Percentiles rank a stretch among this genome's conserved stretches.
These are phyloP conservation scores for Piper betle DNA, from an alignment of 164 flowering plant species.

Conservation along the genomic window DNA sequence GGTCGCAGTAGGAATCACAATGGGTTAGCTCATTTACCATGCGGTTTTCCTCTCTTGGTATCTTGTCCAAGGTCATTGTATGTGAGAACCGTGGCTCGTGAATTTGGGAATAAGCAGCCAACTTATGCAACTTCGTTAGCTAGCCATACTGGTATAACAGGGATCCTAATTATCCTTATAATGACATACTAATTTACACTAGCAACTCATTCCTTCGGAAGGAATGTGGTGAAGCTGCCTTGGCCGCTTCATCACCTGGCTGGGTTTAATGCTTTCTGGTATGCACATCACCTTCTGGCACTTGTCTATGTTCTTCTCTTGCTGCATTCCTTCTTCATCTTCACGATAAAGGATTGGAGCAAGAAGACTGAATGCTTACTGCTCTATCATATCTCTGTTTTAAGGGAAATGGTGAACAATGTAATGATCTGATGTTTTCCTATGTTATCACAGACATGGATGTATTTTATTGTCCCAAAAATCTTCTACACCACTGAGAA, in stretches of 20 bases:
- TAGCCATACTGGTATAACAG: constrained; percentile 38
- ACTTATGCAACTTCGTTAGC: constrained; percentile 26
- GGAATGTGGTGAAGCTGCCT: constrained; percentile 64
- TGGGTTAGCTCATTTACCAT: constrained; percentile 40
- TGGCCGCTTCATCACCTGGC: constrained; percentile 53
- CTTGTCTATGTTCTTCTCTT: constrained; percentile 54
- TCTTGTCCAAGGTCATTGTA: constrained; percentile 27
- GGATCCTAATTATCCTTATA: constrained; percentile 48
- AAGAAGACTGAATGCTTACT: constrained; percentile 39
- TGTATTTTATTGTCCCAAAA: constrained; percentile 59
- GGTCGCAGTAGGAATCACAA: constrained; percentile 41
- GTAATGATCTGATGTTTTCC: not conserved
- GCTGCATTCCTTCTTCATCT: constrained; percentile 52
- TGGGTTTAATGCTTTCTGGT: constrained; percentile 98
- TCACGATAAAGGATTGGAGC: constrained; percentile 45
- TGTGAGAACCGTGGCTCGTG: constrained; percentile 25
- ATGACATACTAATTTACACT: constrained; percentile 67
- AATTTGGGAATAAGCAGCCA: constrained; percentile 48
- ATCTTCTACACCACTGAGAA: constrained; percentile 55
- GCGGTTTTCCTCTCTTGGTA: constrained; percentile 48
- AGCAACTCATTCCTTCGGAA: constrained; percentile 64
- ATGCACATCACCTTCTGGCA: constrained; percentile 79
- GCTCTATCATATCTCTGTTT: not conserved
- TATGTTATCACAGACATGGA: constrained; percentile 75
- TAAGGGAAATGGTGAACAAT: not conserved